A percentile compares a stretch with the other conserved stretches of the same genome.
phyloP scores from a whole-genome alignment of 129 eudicot genomes.

The Flaveria brownii region DNA sequence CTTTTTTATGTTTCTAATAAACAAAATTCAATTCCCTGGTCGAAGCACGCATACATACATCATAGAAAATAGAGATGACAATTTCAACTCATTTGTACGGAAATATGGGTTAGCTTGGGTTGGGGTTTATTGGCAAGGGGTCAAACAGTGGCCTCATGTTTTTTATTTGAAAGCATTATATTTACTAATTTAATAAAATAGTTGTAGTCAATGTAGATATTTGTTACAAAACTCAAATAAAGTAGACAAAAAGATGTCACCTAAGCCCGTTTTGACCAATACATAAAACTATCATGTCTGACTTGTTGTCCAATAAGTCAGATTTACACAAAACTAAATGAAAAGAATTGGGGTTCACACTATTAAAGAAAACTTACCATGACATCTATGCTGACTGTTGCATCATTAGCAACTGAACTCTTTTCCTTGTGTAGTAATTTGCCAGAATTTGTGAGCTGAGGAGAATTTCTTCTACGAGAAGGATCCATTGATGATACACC shows the following conservation, averaged over 20 bases:
- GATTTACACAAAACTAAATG: background rate
- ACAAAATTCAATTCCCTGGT: background rate
- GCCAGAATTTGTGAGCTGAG: conserved; percentile 48
- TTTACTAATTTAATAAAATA: background rate
- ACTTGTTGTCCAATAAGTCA: background rate
- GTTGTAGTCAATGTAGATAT: background rate
- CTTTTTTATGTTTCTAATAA: background rate
- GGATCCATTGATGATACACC: conserved; percentile 58
- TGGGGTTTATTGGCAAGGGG: background rate
- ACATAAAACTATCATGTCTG: background rate
- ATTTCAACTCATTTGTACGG: background rate
- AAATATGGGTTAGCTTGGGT: background rate
- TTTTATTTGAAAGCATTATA: background rate
- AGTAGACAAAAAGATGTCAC: background rate
- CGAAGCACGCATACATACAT: background rate
- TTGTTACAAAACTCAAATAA: background rate
- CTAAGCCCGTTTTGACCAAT: background rate
- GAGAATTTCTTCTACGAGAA: conserved; percentile 63
- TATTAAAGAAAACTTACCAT: conserved; percentile 42
- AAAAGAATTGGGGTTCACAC: background rate
- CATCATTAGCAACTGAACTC: conserved; percentile 69
- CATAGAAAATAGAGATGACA: background rate
- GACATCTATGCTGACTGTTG: conserved; percentile 62
- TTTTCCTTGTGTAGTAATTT: conserved; percentile 55
- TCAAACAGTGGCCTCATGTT: too few species aligned